Conservation (phyloP, 345 rosid genomes). For the Dovyalis caffra region DNA sequence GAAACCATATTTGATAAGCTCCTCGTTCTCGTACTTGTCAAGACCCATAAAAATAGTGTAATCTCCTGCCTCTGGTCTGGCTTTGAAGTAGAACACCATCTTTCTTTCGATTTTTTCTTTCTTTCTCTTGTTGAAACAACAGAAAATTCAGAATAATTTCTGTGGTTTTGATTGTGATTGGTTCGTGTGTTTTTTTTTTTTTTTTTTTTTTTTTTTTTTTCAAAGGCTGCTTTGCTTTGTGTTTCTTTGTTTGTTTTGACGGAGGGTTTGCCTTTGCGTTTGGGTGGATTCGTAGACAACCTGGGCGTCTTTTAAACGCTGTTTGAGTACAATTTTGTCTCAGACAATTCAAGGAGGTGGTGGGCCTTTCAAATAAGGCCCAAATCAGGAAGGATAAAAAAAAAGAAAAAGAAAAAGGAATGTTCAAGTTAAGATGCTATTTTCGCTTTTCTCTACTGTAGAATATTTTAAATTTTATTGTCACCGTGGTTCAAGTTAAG, state of each 20-base stretch:
- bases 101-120: neutral
- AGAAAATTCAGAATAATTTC: neutral
- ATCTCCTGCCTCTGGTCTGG: conserved; percentile 92
- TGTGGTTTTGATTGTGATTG: neutral
- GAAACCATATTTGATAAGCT: conserved; percentile 96
- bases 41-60: conserved; percentile 99
- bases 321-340: neutral
- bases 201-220: too few relatives aligned
- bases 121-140: too few relatives aligned
- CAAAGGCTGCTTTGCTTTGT: neutral
- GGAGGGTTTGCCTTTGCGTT: neutral
- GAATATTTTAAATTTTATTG: too few relatives aligned
- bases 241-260: neutral
- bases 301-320: neutral
- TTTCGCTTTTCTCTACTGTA: too few relatives aligned
- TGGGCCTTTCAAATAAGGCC: neutral
- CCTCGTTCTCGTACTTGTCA: conserved; percentile 99
- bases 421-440: too few relatives aligned
- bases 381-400: neutral
- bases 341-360: neutral
- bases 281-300: neutral
- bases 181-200: too few relatives aligned
- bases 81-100: conserved; percentile 73
- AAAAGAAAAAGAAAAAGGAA: too few relatives aligned
- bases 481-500: too few relatives aligned